phyloP scores from a whole-genome alignment of 768 basidiomycete genomes.

The Agaricus blazei region DNA sequence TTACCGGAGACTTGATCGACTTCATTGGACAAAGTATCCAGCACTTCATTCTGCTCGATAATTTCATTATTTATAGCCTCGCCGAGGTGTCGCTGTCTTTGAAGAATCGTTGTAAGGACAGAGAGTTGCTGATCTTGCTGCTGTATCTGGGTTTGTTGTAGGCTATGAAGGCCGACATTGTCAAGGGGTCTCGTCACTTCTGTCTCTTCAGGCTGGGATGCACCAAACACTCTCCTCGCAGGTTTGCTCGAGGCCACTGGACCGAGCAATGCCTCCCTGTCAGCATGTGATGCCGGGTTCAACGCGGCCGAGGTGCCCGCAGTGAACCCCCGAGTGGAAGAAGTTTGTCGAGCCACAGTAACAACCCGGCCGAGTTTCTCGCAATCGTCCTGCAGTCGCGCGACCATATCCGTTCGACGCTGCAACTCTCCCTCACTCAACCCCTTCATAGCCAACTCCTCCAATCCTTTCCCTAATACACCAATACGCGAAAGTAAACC shows the following conservation, averaged over 20 bases:
- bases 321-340: conserved; percentile 23
- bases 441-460: conserved; percentile 58
- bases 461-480: conserved; percentile 62
- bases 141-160: conserved; percentile 78
- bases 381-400: conserved; percentile 84
- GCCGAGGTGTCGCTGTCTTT: conserved; percentile 82
- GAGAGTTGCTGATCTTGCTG: conserved; percentile 83
- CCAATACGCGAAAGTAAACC: conserved; percentile 72
- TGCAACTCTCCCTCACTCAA: conserved; percentile 92
- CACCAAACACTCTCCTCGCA: conserved; percentile 78
- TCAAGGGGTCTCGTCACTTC: conserved; percentile 85
- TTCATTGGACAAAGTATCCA: conserved; percentile 73
- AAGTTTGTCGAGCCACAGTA: conserved; percentile 60
- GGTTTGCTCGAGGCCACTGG: conserved; percentile 31
- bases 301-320: conserved; percentile 21
- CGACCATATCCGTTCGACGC: conserved; percentile 85
- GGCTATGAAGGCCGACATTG: conserved; percentile 68
- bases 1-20: conserved; percentile 78
- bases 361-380: conserved; percentile 85
- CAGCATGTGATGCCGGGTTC: conserved; percentile 45
- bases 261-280: conserved; percentile 64
- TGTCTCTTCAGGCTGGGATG: conserved; percentile 61
- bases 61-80: conserved; percentile 84
- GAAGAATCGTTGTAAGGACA: conserved; percentile 74
- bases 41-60: conserved; percentile 74